Base-by-base conservation (phyloP, 31 red algal genomes). In the Asparagopsis taxiformis region DNA sequence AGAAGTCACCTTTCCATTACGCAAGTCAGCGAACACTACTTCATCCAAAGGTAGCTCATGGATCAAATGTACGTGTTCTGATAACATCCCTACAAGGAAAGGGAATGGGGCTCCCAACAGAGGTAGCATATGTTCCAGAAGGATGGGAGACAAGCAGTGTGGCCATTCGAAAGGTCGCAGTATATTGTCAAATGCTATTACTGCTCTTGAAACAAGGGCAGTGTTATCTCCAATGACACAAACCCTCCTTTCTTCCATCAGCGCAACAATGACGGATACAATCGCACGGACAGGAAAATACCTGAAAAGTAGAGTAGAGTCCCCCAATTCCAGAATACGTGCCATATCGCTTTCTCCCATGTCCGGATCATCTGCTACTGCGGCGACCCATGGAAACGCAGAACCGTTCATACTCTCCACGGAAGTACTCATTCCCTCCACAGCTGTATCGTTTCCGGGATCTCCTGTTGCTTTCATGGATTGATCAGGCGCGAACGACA, bases 121-220 rank as follows among this genome's bases (percentile, higher is more conserved):
- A 3, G 51, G 65, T 11, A 84, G n/a, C 24, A 72, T 37, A 3
- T 72, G 57, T 3, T 59, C 31, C 16, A 60, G 46, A 9, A 84
- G 62, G 36, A 74, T 84, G 1, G 79, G 79, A 1, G 68, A 72
- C 0, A 84, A 33, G 13, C 63, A 3, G 52, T 84, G 79, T 51
- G 79, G 79, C 79, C 79, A 84, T 25, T 74, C 68, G 62, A 84
- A 84, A 1, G 79, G 79, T 8, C 46, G 43, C 1, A 84, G 39
- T 31, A 84, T 25, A 28, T 84, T 63, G 33, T 59, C 55, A n/a
- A 84, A 16, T 8, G 79, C 65, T 10, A 73, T 23, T 19, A 84
- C 79, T 5, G 67, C 67, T 8, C 79, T 52, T 3, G 79, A 84
- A 4, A 73, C 57, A 3, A 74, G 20, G 3, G 68, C 53, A 38